These are phyloP conservation scores for Penicillium sp. DNA, from an alignment of 2,329 filamentous ascomycete genomes.

Conservation along the genomic window DNA sequence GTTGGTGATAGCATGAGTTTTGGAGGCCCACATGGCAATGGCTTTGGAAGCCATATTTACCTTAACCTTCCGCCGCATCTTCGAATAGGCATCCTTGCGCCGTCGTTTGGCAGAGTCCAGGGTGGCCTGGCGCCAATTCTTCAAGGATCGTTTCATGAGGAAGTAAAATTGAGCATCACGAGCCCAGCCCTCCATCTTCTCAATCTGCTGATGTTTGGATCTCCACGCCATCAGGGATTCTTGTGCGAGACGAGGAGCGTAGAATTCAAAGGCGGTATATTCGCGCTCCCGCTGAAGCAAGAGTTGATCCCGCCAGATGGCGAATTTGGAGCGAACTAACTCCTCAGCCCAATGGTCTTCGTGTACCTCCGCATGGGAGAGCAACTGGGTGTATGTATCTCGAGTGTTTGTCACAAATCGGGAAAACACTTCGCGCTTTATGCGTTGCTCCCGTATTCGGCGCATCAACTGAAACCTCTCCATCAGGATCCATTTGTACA, in stretches of 20 bases:
- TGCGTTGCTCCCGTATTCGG: conserved; percentile 48
- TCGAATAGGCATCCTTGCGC: conserved; percentile 62
- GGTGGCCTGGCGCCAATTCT: conserved; percentile 59
- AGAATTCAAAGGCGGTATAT: conserved; percentile 51
- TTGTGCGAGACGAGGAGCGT: conserved; percentile 48
- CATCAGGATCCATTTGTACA: conserved; percentile 68
- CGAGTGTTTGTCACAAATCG: conserved; percentile 49
- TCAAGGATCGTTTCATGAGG: conserved; percentile 56
- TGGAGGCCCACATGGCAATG: conserved; percentile 48
- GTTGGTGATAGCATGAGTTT: conserved; percentile 38
- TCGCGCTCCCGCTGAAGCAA: conserved; percentile 49
- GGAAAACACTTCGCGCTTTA: conserved; percentile 47
- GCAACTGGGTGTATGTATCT: conserved; percentile 44
- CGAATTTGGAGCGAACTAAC: conserved; percentile 43
- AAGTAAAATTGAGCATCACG: conserved; percentile 64
- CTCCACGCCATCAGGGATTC: conserved; percentile 50
- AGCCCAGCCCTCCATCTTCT: conserved; percentile 59
- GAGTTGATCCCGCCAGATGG: conserved; percentile 48
- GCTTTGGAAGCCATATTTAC: conserved; percentile 57
- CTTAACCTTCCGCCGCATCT: conserved; percentile 60
- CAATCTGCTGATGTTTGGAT: conserved; percentile 48
- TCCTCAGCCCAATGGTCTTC: conserved; percentile 42
- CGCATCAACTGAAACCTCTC: conserved; percentile 51
- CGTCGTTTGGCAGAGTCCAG: conserved; percentile 58
- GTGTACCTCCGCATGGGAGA: conserved; percentile 46